Percentiles rank a stretch among this genome's conserved stretches.
Conservation (phyloP, 768 basidiomycete genomes). For the Omphalotus guepiniiformis region DNA sequence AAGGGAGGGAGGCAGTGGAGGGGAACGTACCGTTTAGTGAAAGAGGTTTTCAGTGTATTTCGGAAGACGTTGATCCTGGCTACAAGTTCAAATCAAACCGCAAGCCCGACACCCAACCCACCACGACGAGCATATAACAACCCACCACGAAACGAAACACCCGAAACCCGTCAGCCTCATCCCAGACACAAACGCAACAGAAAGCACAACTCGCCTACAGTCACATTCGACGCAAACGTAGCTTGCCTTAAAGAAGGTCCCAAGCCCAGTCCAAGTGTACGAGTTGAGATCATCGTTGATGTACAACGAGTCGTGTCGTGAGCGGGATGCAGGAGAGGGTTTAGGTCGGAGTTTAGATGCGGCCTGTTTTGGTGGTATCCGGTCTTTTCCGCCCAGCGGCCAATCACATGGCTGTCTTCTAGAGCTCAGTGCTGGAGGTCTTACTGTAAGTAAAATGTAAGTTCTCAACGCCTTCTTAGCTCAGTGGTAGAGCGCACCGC, state of each 20-base stretch:
- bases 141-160: neutral
- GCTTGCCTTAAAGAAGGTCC: constrained; percentile 6
- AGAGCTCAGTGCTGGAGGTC: no score
- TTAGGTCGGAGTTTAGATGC: neutral
- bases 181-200: neutral
- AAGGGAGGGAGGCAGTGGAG: neutral
- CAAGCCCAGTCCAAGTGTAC: constrained; percentile 3
- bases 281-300: constrained; percentile 6
- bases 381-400: no score
- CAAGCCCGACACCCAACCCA: neutral
- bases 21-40: constrained; percentile 1
- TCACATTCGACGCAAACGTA: neutral
- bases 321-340: neutral
- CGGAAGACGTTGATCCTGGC: constrained; percentile 3
- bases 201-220: neutral
- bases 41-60: neutral
- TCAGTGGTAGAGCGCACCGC: constrained; percentile 3
- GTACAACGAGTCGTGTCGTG: neutral
- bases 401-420: neutral
- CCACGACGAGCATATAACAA: no score
- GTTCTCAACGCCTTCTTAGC: constrained; percentile 5
- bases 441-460: no score
- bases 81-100: neutral
- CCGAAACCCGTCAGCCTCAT: neutral
- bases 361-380: neutral